phyloP scores from a whole-genome alignment of 2,329 filamentous ascomycete genomes.

The Alternaria longipes region DNA sequence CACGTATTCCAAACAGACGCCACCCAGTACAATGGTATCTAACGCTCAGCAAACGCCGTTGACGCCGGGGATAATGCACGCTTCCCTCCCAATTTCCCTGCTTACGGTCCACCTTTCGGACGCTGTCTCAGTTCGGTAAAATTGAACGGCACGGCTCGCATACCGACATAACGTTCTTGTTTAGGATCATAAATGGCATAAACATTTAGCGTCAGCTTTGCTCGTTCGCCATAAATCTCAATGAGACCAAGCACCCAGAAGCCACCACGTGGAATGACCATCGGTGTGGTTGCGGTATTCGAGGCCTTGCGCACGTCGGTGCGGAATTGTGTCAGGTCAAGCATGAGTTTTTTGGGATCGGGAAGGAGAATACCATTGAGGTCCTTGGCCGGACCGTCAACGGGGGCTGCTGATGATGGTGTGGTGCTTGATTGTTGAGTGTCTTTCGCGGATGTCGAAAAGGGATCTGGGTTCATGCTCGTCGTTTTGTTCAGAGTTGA shows the following conservation, averaged over 20 bases:
- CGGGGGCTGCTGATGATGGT: constrained; percentile 16
- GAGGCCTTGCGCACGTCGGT: constrained; percentile 33
- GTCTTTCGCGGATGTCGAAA: constrained; percentile 23
- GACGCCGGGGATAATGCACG: constrained; percentile 20
- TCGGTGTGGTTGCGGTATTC: constrained; percentile 9
- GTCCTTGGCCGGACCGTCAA: constrained; percentile 27
- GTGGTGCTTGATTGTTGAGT: constrained; percentile 24
- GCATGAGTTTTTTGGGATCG: constrained; percentile 34
- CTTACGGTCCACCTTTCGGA: constrained; percentile 46
- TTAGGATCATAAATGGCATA: constrained; percentile 57
- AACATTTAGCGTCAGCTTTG: constrained; percentile 56
- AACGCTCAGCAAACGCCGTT: constrained; percentile 7
- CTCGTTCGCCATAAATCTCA: constrained; percentile 56
- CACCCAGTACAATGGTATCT: constrained; percentile 11
- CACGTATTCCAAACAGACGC: constrained; percentile 4
- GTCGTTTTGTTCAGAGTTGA: constrained; percentile 10
- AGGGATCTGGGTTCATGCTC: constrained; percentile 14
- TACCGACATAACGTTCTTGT: constrained; percentile 48
- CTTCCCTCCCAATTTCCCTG: background rate
- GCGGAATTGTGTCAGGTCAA: constrained; percentile 42
- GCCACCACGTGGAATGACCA: constrained; percentile 55
- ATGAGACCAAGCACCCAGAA: constrained; percentile 58
- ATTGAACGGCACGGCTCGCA: constrained; percentile 36
- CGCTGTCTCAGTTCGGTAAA: constrained; percentile 46
- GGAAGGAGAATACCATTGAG: constrained; percentile 35